Conservation (phyloP, 108 stramenopile genomes). For the Chaetoceros muelleri region DNA sequence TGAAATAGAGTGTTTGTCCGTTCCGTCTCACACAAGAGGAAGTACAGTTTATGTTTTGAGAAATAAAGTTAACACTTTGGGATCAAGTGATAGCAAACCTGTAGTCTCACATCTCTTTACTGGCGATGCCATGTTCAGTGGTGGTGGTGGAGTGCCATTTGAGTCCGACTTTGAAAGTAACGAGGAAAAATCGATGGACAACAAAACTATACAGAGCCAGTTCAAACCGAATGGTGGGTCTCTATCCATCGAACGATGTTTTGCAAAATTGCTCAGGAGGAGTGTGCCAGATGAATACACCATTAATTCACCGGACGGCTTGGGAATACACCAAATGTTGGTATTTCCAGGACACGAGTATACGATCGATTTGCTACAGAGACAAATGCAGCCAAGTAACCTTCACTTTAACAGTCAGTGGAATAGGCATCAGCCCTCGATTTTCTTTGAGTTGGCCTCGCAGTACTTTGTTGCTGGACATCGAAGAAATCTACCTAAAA, state of each 20-base stretch:
- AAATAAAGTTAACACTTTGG: slow-evolving; percentile 15
- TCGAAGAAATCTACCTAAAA: slow-evolving; percentile 52
- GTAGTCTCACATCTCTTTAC: slow-evolving; percentile 45
- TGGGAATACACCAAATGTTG: slow-evolving; percentile 23
- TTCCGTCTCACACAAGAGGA: slow-evolving; percentile 72
- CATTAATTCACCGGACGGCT: slow-evolving; percentile 1
- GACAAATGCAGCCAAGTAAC: slow-evolving; percentile 44
- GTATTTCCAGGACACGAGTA: slow-evolving; percentile 84
- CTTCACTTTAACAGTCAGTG: slow-evolving; percentile 33
- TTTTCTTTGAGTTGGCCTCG: slow-evolving; percentile 71
- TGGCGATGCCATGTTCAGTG: slow-evolving; percentile 76
- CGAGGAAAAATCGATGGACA: slow-evolving; percentile 20
- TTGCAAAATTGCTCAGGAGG: slow-evolving; percentile 56
- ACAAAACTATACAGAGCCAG: slow-evolving; percentile 36
- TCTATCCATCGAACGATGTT: slow-evolving; percentile 68
- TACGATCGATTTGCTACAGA: slow-evolving; percentile 47
- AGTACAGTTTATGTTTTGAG: slow-evolving; percentile 61
- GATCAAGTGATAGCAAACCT: neutral
- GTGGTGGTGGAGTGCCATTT: slow-evolving; percentile 71
- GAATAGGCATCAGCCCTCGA: slow-evolving; percentile 44
- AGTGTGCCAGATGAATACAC: slow-evolving; percentile 5
- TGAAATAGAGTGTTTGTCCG: slow-evolving; percentile 54
- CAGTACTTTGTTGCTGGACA: slow-evolving; percentile 63
- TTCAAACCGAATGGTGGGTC: slow-evolving; percentile 25
- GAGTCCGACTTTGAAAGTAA: slow-evolving; percentile 56